These are phyloP conservation scores for Echinochloa phyllopogon DNA, from an alignment of 176 grass and related monocot species.

Conservation along the genomic window DNA sequence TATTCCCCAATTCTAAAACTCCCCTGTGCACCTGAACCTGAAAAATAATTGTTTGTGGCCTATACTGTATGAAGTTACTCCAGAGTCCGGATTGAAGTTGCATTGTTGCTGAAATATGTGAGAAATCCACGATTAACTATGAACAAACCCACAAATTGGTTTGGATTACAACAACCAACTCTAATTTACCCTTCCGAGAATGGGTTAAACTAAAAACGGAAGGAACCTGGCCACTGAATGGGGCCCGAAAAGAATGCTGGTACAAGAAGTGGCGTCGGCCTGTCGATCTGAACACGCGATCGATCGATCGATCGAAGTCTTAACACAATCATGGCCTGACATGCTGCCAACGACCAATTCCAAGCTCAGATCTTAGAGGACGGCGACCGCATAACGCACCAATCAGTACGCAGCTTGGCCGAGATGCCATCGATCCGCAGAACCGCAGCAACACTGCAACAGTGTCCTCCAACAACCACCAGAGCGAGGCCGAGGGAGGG, in stretches of 20 bases:
- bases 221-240: background rate
- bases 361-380: constrained; percentile 2
- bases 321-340: background rate
- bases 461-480: background rate
- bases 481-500: too few relatives aligned
- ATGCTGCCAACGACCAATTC: background rate
- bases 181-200: background rate
- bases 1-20: background rate
- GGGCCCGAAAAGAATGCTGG: background rate
- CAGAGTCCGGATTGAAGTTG: background rate
- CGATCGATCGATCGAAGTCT: background rate
- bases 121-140: background rate
- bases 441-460: background rate
- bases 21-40: background rate
- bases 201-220: background rate
- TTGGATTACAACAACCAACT: background rate
- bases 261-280: too few relatives aligned
- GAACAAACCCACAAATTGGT: background rate
- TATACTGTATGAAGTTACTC: background rate
- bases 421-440: background rate
- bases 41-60: background rate
- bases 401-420: background rate
- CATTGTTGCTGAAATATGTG: background rate
- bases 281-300: constrained; percentile 26
- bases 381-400: background rate